These are phyloP conservation scores for Paramarasmius palmivorus DNA, from an alignment of 1,284 basidiomycete species.

Conservation along the genomic window DNA sequence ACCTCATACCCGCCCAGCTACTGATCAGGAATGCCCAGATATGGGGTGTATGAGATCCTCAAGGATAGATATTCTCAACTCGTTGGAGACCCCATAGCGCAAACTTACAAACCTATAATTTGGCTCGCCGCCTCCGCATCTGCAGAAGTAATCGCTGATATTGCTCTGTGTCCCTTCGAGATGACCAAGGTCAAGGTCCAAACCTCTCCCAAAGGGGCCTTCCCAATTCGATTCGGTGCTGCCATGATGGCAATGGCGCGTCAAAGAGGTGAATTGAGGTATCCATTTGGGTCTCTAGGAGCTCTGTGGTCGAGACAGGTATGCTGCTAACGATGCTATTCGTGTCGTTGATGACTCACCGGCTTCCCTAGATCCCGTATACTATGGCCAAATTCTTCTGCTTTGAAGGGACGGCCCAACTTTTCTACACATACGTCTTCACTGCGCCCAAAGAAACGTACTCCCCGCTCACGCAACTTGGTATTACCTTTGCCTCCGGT, in stretches of 20 bases:
- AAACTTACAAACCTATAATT: slow-evolving; percentile 89
- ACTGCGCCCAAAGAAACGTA: slow-evolving; percentile 75
- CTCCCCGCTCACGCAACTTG: slow-evolving; percentile 70
- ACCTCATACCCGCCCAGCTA: too few species aligned
- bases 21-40: slow-evolving; percentile 28
- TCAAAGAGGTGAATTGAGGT: slow-evolving; percentile 66
- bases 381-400: slow-evolving; percentile 88
- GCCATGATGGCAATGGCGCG: slow-evolving; percentile 66
- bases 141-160: slow-evolving; percentile 94
- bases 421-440: slow-evolving; percentile 78
- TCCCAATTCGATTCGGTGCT: slow-evolving; percentile 70
- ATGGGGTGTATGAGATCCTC: slow-evolving; percentile 94
- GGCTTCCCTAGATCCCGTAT: slow-evolving; percentile 68
- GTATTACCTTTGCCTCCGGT: slow-evolving; percentile 77
- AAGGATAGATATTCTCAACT: slow-evolving; percentile 89
- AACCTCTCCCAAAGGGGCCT: slow-evolving; percentile 68
- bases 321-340: slow-evolving; percentile 14
- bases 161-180: slow-evolving; percentile 80
- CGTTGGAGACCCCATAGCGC: slow-evolving; percentile 81
- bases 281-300: slow-evolving; percentile 77
- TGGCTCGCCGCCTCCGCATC: slow-evolving; percentile 94
- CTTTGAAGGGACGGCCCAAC: slow-evolving; percentile 75
- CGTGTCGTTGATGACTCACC: not conserved
- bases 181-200: slow-evolving; percentile 88
- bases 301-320: slow-evolving; percentile 84